Percentiles rank a stretch among this genome's conserved stretches.
Conservation (phyloP, 2,329 filamentous ascomycete genomes). For the Pseudocercospora fijiensis region DNA sequence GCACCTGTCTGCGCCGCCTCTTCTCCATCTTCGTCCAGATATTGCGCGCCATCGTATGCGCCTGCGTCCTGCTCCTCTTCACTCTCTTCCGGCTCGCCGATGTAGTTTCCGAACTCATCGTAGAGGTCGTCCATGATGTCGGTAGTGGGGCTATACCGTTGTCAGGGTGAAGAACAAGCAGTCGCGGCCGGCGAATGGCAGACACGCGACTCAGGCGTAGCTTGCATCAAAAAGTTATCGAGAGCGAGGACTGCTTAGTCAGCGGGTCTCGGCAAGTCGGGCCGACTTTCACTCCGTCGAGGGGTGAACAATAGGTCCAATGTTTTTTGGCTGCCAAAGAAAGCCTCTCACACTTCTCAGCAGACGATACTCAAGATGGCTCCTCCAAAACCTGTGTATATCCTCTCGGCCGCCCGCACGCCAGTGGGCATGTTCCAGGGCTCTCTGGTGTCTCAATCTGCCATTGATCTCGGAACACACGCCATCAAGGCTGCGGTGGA, state of each 20-base stretch:
- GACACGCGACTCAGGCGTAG: background rate
- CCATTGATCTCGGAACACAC: conserved; percentile 80
- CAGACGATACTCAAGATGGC: conserved; percentile 57
- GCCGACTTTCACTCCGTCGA: background rate
- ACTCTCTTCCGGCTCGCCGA: conserved; percentile 86
- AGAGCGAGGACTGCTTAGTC: background rate
- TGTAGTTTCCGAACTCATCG: conserved; percentile 99
- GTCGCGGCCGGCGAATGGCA: background rate
- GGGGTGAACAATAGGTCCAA: background rate
- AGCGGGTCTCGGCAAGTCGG: background rate
- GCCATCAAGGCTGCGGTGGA: conserved; percentile 82
- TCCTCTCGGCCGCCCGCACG: conserved; percentile 75
- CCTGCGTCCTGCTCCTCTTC: conserved; percentile 78
- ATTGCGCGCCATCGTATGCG: conserved; percentile 74
- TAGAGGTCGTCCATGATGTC: conserved; percentile 87
- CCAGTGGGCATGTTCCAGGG: conserved; percentile 93
- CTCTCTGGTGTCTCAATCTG: conserved; percentile 82
- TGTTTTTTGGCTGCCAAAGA: conserved; percentile 7
- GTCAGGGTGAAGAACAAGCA: background rate
- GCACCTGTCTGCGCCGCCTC: conserved; percentile 59
- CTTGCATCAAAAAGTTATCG: conserved; percentile 7
- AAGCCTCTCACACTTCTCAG: conserved; percentile 5
- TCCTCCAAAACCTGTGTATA: conserved; percentile 84
- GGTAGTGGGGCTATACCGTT: conserved; percentile 12
- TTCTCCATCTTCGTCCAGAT: conserved; percentile 65